Evolutionary conservation across 2,329 filamentous ascomycete species (phyloP).

Genomic region (Phoma sp.): DNA sequence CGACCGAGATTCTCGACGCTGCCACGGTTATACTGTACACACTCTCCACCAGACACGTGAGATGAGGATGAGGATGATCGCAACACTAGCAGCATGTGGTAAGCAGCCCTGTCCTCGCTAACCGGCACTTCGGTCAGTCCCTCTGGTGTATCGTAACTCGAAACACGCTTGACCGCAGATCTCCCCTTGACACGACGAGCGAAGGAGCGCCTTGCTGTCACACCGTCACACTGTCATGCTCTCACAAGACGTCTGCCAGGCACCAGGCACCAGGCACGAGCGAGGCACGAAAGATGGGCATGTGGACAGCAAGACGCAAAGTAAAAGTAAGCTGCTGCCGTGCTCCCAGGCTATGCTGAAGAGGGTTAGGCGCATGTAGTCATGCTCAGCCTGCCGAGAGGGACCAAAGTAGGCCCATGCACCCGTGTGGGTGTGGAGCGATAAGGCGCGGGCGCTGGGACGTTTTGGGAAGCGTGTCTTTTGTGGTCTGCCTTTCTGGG

Average conservation of each 20-base stretch:
- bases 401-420: background rate
- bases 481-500: background rate
- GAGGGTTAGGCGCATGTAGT: conserved; percentile 5
- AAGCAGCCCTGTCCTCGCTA: conserved; percentile 6
- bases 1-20: too few species aligned
- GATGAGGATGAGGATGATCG: background rate
- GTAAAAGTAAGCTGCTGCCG: background rate
- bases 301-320: conserved; percentile 4
- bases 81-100: background rate
- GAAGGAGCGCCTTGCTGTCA: background rate
- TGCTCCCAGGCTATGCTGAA: background rate
- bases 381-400: conserved; percentile 1
- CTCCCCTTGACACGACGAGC: conserved; percentile 4
- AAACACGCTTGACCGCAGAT: conserved; percentile 8
- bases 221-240: background rate
- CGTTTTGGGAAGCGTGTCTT: background rate
- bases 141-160: conserved; percentile 13
- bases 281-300: background rate
- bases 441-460: conserved; percentile 8
- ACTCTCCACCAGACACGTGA: too few species aligned
- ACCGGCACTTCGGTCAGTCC: background rate
- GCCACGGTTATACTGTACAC: too few species aligned
- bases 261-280: conserved; percentile 11
- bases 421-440: conserved; percentile 15
- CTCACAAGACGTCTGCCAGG: background rate